Conservation (phyloP, 176 grass and related monocot genomes). For the Triticum urartu region DNA sequence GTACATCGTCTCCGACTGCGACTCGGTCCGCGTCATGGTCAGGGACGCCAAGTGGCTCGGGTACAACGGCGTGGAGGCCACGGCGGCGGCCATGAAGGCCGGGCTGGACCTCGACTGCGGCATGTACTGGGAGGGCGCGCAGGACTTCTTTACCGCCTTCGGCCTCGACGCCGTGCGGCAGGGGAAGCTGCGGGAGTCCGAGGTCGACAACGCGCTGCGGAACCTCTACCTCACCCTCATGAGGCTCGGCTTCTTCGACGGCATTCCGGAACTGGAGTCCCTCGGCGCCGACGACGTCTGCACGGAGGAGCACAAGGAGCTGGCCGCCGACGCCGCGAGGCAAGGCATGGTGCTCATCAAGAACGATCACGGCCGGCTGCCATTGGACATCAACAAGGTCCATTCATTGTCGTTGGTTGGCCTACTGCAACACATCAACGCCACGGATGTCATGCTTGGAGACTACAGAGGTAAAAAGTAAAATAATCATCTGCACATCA, state of each 20-base stretch:
- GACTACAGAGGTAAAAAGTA: conserved; percentile 40
- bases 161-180: conserved; percentile 34
- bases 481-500: not conserved
- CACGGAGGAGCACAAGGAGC: conserved; percentile 35
- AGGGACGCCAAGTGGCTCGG: conserved; percentile 43
- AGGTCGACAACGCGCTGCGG: conserved; percentile 63
- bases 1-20: conserved; percentile 76
- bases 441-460: conserved; percentile 53
- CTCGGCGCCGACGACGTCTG: conserved; percentile 32
- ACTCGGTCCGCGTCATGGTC: conserved; percentile 60
- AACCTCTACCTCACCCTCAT: conserved; percentile 58
- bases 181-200: conserved; percentile 54
- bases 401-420: conserved; percentile 38
- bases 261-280: conserved; percentile 35
- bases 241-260: conserved; percentile 79
- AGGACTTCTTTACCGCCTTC: conserved; percentile 48
- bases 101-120: conserved; percentile 65
- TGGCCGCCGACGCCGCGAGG: conserved; percentile 51
- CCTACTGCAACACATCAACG: conserved; percentile 44
- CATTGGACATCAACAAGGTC: conserved; percentile 27
- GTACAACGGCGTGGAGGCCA: conserved; percentile 36
- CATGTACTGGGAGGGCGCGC: conserved; percentile 42
- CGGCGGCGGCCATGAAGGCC: conserved; percentile 43
- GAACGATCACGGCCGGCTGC: conserved; percentile 41
- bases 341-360: conserved; percentile 69